phyloP scores from a whole-genome alignment of 208 protist species.

The Crithidia thermophila region DNA sequence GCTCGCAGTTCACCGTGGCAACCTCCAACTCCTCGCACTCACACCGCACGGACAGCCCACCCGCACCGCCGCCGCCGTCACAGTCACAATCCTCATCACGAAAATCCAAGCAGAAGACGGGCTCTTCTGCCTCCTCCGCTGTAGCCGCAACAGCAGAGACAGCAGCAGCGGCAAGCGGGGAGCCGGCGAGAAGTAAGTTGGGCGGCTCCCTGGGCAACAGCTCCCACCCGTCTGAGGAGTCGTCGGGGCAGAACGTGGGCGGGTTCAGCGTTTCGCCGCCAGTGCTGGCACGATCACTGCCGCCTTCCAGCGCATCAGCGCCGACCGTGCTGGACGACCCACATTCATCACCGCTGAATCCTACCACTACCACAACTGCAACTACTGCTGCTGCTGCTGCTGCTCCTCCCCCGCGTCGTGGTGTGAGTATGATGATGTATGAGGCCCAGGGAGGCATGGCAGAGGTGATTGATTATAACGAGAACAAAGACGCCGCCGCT shows the following conservation, averaged over 20 bases:
- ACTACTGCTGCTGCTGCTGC: no score
- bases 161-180: background rate
- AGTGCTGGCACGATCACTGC: background rate
- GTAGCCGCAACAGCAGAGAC: background rate
- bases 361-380: no score
- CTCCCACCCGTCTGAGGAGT: background rate
- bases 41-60: background rate
- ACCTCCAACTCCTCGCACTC: conserved; percentile 1
- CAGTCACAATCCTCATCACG: no score
- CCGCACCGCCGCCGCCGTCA: no score
- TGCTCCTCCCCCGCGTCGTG: no score
- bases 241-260: background rate
- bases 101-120: background rate
- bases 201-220: background rate
- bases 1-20: conserved; percentile 17
- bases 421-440: no score
- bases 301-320: background rate
- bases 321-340: background rate
- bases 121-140: background rate
- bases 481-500: no score
- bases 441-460: no score
- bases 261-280: conserved; percentile 5
- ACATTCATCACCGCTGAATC: background rate
- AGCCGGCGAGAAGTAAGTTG: background rate
- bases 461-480: no score